Evolutionary conservation across 129 eudicot species (phyloP).

Genomic region (Dittrichia graveolens): DNA sequence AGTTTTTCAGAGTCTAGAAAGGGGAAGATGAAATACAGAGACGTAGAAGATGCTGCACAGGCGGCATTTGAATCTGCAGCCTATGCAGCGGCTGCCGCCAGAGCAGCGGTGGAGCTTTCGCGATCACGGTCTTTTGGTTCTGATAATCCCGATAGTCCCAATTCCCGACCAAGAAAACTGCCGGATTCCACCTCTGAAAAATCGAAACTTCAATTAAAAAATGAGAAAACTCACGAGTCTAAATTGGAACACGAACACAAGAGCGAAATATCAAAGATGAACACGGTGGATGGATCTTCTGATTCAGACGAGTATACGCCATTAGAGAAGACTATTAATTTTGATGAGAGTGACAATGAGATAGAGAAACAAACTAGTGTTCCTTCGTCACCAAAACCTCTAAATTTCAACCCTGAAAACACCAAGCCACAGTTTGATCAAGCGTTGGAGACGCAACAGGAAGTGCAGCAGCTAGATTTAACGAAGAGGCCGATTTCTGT

Average conservation of each 20-base stretch:
- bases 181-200: not conserved
- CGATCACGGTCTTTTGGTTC: slow-evolving; percentile 55
- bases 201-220: slow-evolving; percentile 13
- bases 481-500: slow-evolving; percentile 50
- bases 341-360: slow-evolving; percentile 55
- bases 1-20: slow-evolving; percentile 46
- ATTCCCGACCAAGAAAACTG: slow-evolving; percentile 28
- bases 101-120: slow-evolving; percentile 86
- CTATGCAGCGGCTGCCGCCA: slow-evolving; percentile 86
- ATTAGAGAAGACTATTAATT: slow-evolving; percentile 29
- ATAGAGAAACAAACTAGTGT: not conserved
- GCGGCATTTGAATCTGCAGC: slow-evolving; percentile 86
- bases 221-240: slow-evolving; percentile 10
- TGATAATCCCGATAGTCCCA: slow-evolving; percentile 45
- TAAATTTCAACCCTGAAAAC: not conserved
- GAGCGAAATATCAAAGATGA: slow-evolving; percentile 13
- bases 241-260: slow-evolving; percentile 36
- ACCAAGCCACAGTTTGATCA: not conserved
- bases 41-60: slow-evolving; percentile 88
- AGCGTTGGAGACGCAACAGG: slow-evolving; percentile 12
- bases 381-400: not conserved
- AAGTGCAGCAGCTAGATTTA: slow-evolving; percentile 32
- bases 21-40: slow-evolving; percentile 52
- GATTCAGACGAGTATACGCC: slow-evolving; percentile 19
- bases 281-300: slow-evolving; percentile 23